Evolutionary conservation across 768 basidiomycete genomes (phyloP).

Genomic region (Sporobolomyces roseus): DNA sequence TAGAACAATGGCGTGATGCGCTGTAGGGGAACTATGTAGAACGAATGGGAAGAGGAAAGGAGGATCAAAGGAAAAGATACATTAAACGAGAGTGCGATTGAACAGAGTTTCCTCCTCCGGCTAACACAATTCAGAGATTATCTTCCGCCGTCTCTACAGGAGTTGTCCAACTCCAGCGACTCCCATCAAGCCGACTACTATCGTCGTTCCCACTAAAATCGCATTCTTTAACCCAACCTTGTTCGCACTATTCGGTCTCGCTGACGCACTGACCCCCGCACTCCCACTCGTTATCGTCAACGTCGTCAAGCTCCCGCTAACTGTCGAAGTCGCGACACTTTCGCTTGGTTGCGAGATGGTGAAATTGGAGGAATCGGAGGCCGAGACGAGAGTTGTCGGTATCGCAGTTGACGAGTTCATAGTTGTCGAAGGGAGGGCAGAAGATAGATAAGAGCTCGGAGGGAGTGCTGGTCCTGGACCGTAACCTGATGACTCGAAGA

Average conservation of each 20-base stretch:
- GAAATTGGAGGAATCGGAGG: background rate
- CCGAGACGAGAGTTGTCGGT: conserved; percentile 23
- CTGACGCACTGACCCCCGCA: background rate
- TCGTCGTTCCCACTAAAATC: too few species aligned
- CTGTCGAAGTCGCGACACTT: conserved; percentile 9
- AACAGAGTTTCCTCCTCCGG: too few species aligned
- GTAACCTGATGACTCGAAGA: conserved; percentile 6
- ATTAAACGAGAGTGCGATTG: too few species aligned
- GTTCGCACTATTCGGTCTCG: background rate
- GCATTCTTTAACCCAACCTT: too few species aligned
- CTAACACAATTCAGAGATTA: too few species aligned
- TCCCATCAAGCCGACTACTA: too few species aligned
- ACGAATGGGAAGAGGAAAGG: too few species aligned
- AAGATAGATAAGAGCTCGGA: conserved; percentile 1
- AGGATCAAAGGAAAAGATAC: too few species aligned
- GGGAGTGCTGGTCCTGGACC: conserved; percentile 19
- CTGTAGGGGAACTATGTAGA: too few species aligned
- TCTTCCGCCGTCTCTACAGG: too few species aligned
- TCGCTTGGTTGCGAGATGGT: background rate
- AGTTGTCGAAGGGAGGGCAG: background rate
- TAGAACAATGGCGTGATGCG: too few species aligned
- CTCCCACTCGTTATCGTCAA: background rate
- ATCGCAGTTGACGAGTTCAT: background rate
- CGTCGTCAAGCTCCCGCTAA: background rate
- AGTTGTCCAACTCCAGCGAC: too few species aligned